These are phyloP conservation scores for Endogone sp. DNA, from an alignment of 192 early-diverging fungal species.

Conservation along the genomic window DNA sequence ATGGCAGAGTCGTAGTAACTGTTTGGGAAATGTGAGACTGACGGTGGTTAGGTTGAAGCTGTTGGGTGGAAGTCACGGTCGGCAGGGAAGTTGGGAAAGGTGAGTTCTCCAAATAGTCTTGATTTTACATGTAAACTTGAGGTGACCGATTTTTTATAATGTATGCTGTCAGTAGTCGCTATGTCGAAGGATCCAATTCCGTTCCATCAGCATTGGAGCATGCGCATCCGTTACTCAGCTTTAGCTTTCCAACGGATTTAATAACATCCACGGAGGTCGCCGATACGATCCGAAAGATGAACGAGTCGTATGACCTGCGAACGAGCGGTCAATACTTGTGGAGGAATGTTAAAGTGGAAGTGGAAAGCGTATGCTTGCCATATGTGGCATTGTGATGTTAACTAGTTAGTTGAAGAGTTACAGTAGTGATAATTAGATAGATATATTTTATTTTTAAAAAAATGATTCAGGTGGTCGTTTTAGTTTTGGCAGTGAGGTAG, in stretches of 20 bases:
- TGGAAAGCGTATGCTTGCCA: background rate
- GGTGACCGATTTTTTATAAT: too few species aligned
- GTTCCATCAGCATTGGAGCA: too few species aligned
- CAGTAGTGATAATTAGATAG: too few species aligned
- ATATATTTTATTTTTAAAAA: too few species aligned
- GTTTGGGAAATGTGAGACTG: constrained; percentile 10
- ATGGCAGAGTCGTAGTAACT: constrained; percentile 24
- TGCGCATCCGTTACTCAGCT: background rate
- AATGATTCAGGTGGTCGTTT: too few species aligned
- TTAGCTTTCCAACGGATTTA: background rate
- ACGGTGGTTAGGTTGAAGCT: background rate
- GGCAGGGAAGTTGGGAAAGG: too few species aligned
- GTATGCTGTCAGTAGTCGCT: too few species aligned
- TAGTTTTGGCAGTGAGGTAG: too few species aligned
- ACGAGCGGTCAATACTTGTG: background rate
- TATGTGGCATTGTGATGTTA: background rate
- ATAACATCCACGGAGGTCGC: background rate
- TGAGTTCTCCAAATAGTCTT: too few species aligned
- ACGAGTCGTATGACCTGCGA: background rate
- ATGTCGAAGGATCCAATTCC: too few species aligned
- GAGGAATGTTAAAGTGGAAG: background rate
- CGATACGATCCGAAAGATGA: background rate
- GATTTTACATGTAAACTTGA: too few species aligned
- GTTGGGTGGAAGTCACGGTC: background rate
- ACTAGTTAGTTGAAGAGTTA: too few species aligned